Evolutionary conservation across 805 yeast species (phyloP).

Genomic region (Saccharomycopsis sp.): DNA sequence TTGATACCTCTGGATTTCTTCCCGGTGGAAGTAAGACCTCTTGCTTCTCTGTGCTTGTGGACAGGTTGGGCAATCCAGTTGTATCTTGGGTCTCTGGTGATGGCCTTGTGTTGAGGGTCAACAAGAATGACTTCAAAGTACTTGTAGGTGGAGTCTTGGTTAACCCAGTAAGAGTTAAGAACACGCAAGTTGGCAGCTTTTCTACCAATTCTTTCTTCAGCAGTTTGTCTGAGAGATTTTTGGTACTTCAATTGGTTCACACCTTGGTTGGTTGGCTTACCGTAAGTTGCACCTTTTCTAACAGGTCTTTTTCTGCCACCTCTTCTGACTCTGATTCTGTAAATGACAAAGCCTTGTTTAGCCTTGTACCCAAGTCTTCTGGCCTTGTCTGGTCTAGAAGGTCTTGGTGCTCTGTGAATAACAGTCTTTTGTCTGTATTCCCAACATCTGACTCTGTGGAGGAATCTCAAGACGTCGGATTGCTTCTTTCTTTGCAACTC

Average conservation of each 20-base stretch:
- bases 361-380: constrained; percentile 99
- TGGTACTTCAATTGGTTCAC: constrained; percentile 98
- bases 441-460: constrained; percentile 99
- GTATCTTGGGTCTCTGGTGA: constrained; percentile 97
- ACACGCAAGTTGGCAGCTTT: constrained; percentile 98
- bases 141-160: constrained; percentile 99
- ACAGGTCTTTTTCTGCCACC: constrained; percentile 99
- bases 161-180: constrained; percentile 99
- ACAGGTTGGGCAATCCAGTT: constrained; percentile 99
- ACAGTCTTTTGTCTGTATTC: constrained; percentile 99
- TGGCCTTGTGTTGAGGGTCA: constrained; percentile 97
- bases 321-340: constrained; percentile 98
- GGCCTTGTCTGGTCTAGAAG: constrained; percentile 99
- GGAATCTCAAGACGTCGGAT: constrained; percentile 98
- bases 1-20: constrained; percentile 99
- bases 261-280: constrained; percentile 99
- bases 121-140: constrained; percentile 96
- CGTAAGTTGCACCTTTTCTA: constrained; percentile 99
- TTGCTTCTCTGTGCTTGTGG: constrained; percentile 99
- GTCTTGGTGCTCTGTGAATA: constrained; percentile 97
- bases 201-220: constrained; percentile 99
- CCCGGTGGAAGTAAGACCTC: constrained; percentile 98
- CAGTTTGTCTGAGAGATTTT: constrained; percentile 94
- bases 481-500: constrained; percentile 99
- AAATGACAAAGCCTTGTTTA: constrained; percentile 98